Evolutionary conservation across 371 early-diverging fungal species (phyloP), one percentile per base, ranked within the genome.

Genomic region (Actinomortierella ambigua): DNA sequence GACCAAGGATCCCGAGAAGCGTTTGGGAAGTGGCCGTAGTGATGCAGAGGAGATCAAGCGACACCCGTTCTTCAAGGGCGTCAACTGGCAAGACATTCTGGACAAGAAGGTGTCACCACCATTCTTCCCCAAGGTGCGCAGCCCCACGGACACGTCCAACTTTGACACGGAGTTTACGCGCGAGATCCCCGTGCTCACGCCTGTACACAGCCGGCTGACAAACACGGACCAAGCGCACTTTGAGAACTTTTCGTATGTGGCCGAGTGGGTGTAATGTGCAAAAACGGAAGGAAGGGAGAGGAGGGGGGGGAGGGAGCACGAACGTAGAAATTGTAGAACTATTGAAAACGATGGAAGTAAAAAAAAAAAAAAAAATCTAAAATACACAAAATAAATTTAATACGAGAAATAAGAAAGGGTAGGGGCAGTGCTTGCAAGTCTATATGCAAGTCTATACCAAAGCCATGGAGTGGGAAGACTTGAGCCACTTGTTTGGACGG

Each of bases 91-190:
- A 57, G 95, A 91, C 39, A 85, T 98, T 67, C 75, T 93, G 23
- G 81, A 88, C 34, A 91, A 92, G 76, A 82, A 88, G 69, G 82
- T 95, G 3, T 80, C 91, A 5, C 94, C 98, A 26, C 95, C 95
- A 3, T 99, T 93, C 81, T 87, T 84, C 49, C 99, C 99, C 43
- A 86, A 81, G 23, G 86, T 93, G 83, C 78, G 81, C 18, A 85
- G 88, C 15, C 87, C 89, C 23, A 85, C 89, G 20, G 98, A 98
- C 77, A 89, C 91, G 2, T 95, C 96, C 53, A 96, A 97, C 87
- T 98, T 98, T 88, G 98, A 93, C 61, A 86, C 87, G 28, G 97
- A 97, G 80, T 96, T 98, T 57, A 98, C 96, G 8, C 78, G 84
- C 24, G 97, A 98, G 80, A 75, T 79, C 49, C 95, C 97, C 5